phyloP scores from a whole-genome alignment of 257 asterid species.

The Primulina eburnea region DNA sequence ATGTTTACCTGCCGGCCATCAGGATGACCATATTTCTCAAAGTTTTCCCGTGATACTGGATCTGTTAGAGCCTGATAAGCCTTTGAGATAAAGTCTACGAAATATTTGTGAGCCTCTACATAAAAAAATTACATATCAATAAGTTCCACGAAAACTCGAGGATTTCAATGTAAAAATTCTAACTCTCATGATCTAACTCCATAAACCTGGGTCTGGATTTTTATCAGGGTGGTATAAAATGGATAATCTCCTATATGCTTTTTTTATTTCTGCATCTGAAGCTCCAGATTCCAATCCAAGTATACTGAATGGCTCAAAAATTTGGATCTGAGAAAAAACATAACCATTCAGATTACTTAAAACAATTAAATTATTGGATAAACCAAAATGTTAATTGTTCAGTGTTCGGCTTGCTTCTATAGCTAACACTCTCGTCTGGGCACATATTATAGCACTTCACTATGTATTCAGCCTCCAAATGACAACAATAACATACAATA shows the following conservation, averaged over 20 bases:
- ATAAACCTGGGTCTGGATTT: slow-evolving; percentile 99
- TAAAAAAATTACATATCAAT: slow-evolving; percentile 27
- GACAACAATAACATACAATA: slow-evolving; percentile 6
- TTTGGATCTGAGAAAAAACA: slow-evolving; percentile 46
- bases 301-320: slow-evolving; percentile 93
- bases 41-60: slow-evolving; percentile 93
- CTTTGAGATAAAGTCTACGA: slow-evolving; percentile 87
- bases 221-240: slow-evolving; percentile 97
- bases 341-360: slow-evolving; percentile 13
- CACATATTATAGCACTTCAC: slow-evolving; percentile 13
- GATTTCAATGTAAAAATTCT: slow-evolving; percentile 19
- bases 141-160: slow-evolving; percentile 18
- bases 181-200: slow-evolving; percentile 43
- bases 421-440: slow-evolving; percentile 5
- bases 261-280: slow-evolving; percentile 92
- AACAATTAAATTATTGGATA: slow-evolving; percentile 10
- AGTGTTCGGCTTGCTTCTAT: slow-evolving; percentile 15
- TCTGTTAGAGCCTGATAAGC: slow-evolving; percentile 99
- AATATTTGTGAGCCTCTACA: slow-evolving; percentile 91
- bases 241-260: slow-evolving; percentile 96
- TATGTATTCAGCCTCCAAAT: slow-evolving; percentile 6
- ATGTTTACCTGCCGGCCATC: slow-evolving; percentile 95
- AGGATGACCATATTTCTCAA: slow-evolving; percentile 98
- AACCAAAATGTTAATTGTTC: slow-evolving; percentile 9
- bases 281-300: slow-evolving; percentile 92